phyloP scores from a whole-genome alignment of 371 early-diverging fungal species.

The Capniomyces stellatus region DNA sequence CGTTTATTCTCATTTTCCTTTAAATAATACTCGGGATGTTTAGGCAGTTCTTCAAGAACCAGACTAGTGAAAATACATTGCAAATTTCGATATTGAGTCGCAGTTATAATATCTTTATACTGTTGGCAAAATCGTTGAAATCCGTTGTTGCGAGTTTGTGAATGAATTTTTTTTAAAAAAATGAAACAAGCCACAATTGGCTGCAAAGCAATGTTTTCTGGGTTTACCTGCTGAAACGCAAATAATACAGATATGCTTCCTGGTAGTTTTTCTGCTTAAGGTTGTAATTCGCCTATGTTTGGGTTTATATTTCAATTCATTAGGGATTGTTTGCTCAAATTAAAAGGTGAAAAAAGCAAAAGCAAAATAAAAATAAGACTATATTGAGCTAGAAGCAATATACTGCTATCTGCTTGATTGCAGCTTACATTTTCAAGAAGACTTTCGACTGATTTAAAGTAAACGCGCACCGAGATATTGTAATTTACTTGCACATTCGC shows the following conservation, averaged over 20 bases:
- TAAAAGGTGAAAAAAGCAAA: too few species aligned
- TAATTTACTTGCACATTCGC: slow-evolving; percentile 16
- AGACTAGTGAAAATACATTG: slow-evolving; percentile 11
- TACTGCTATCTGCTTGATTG: too few species aligned
- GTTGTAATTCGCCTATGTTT: slow-evolving; percentile 18
- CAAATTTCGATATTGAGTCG: not conserved
- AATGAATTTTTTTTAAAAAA: not conserved
- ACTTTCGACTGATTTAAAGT: slow-evolving; percentile 19
- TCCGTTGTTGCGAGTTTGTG: not conserved
- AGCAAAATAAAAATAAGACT: too few species aligned
- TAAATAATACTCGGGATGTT: slow-evolving; percentile 18
- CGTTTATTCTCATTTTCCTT: slow-evolving; percentile 12
- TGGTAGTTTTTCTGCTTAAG: slow-evolving; percentile 22
- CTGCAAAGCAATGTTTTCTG: not conserved
- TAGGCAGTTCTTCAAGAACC: slow-evolving; percentile 22
- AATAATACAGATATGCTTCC: slow-evolving; percentile 23
- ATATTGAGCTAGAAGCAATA: too few species aligned
- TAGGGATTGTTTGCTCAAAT: too few species aligned
- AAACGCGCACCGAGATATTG: slow-evolving; percentile 13
- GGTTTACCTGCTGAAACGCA: slow-evolving; percentile 8
- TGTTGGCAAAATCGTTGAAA: not conserved
- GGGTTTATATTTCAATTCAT: too few species aligned
- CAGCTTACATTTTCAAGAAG: slow-evolving; percentile 7
- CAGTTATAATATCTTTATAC: not conserved
- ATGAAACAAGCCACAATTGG: not conserved